Percentiles rank a stretch among this genome's conserved stretches.
phyloP scores from a whole-genome alignment of 1,139 yeast species.

The Geotrichum armillariae region DNA sequence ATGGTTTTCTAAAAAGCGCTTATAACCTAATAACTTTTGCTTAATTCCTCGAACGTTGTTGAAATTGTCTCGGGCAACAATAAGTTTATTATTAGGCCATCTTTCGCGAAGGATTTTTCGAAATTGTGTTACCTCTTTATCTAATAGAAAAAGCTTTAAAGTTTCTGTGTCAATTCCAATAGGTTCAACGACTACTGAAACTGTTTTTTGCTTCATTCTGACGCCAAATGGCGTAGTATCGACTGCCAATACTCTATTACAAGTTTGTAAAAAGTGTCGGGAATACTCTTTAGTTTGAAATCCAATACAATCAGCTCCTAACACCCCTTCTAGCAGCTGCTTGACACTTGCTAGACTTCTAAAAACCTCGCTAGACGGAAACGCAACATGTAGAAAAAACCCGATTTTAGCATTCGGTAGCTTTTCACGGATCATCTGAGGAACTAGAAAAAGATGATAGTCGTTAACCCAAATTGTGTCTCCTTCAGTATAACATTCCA shows the following conservation, averaged over 20 bases:
- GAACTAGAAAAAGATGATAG: slow-evolving; percentile 85
- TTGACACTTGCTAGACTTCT: slow-evolving; percentile 89
- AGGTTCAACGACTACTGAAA: slow-evolving; percentile 68
- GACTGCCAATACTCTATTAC: slow-evolving; percentile 78
- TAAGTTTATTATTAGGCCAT: slow-evolving; percentile 63
- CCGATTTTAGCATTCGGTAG: slow-evolving; percentile 89
- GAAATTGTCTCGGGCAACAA: slow-evolving; percentile 85
- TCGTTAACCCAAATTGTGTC: slow-evolving; percentile 91
- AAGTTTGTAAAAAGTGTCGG: slow-evolving; percentile 89
- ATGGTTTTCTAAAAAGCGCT: slow-evolving; percentile 64
- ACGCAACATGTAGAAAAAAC: slow-evolving; percentile 87
- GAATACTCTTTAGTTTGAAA: slow-evolving; percentile 94
- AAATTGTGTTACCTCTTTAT: slow-evolving; percentile 66
- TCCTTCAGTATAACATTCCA: slow-evolving; percentile 62
- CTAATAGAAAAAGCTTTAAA: slow-evolving; percentile 48
- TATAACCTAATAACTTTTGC: slow-evolving; percentile 86
- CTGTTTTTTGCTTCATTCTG: slow-evolving; percentile 64
- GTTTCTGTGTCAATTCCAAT: slow-evolving; percentile 83
- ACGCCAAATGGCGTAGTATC: slow-evolving; percentile 66
- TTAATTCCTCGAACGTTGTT: slow-evolving; percentile 87
- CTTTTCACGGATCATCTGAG: slow-evolving; percentile 73
- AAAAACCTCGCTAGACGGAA: slow-evolving; percentile 95
- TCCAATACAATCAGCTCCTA: slow-evolving; percentile 85
- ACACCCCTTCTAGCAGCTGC: slow-evolving; percentile 72
- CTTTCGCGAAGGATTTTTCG: slow-evolving; percentile 68